Conservation (phyloP, 2,329 filamentous ascomycete genomes). For the Talaromyces sp. region DNA sequence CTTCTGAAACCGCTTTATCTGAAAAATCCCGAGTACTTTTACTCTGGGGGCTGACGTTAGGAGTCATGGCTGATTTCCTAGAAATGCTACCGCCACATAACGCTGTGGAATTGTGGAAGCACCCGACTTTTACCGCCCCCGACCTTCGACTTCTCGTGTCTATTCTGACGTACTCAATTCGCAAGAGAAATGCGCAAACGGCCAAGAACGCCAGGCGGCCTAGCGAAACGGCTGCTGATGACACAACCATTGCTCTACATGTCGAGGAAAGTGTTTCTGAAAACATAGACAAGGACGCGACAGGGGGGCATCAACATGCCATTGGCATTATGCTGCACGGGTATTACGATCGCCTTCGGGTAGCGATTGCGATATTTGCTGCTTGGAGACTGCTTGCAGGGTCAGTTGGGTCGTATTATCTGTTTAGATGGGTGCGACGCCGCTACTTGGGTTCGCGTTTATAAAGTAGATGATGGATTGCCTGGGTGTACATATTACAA, state of each 20-base stretch:
- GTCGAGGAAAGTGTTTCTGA: constrained; percentile 15
- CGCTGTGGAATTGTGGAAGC: constrained; percentile 59
- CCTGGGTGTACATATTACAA: background rate
- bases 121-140: constrained; percentile 61
- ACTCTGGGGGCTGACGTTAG: constrained; percentile 64
- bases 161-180: constrained; percentile 55
- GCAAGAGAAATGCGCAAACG: constrained; percentile 42
- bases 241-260: constrained; percentile 28
- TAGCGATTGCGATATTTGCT: constrained; percentile 36
- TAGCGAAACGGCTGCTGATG: constrained; percentile 26
- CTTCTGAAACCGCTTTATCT: constrained; percentile 18
- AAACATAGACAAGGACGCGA: background rate
- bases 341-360: constrained; percentile 36
- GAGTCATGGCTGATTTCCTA: constrained; percentile 62
- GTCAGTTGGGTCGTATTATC: constrained; percentile 22
- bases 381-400: constrained; percentile 31
- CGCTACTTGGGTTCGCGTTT: constrained; percentile 1
- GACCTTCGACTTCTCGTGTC: constrained; percentile 58
- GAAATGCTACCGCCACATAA: constrained; percentile 61
- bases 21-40: constrained; percentile 47
- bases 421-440: constrained; percentile 24
- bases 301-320: constrained; percentile 24
- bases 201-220: constrained; percentile 27
- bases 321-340: constrained; percentile 38
- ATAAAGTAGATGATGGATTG: background rate